Evolutionary conservation across 1,139 yeast species (phyloP), one percentile per base, ranked within the genome.

Genomic region (Wickerhamomyces sp.): DNA sequence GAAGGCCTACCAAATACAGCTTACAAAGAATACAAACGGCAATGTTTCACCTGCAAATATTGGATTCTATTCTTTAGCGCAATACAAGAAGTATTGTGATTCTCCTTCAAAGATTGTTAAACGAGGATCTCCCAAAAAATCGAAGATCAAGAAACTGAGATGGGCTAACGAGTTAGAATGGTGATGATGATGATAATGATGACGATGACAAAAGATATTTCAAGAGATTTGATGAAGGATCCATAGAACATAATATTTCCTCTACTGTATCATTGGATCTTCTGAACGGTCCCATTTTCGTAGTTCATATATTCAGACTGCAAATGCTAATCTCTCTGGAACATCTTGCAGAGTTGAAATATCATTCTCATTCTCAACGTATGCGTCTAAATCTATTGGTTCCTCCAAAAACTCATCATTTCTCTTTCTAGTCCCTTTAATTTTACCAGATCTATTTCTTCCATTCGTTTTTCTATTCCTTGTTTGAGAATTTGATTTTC

Each of bases 161-260:
- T 80, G 84, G 84, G 82, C 84, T 4, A 67, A 63, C 7, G 68
- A 67, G 15, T 60, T 78, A 44, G 82, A 77, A 57, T 76, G 82
- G 81, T 77, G 23, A 18, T 18, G 23, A 18, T 18, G 23, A 18
- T 18, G 23, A 18, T 5, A 18, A 18, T 18, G 23, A 18, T 18
- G 23, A 18, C 5, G 23, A 18, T 18, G 23, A 18, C 23, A 18
- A 18, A 18, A 18, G 23, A 18, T 4, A 18, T 18, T 5, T 18
- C 3, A 3, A 3, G 23, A 18, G 23, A 18, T 7, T 3, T 10
- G 10, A 13, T 6, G n/a, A 10, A 30, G 33, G n/a, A 30, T 34
- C 15, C 10, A 34, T 11, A 34, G n/a, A 14, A 34, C 10, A 14
- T 34, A 14, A 34, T 34, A 34, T 3, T 3, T n/a, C 9, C 4